Evolutionary conservation across 371 early-diverging fungal genomes (phyloP).

Genomic region (Mucor circinelloides): DNA sequence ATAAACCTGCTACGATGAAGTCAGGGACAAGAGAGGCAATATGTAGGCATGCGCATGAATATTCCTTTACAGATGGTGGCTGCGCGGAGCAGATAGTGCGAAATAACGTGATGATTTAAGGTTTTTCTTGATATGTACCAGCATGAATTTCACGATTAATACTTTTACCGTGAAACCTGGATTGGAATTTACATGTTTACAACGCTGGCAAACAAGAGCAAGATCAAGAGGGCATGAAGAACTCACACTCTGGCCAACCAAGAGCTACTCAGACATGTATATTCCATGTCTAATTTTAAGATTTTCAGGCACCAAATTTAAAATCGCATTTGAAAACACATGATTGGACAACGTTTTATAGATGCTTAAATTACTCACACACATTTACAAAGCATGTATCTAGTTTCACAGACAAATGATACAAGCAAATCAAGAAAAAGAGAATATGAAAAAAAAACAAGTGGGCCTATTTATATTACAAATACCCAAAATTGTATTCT

Average conservation of each 20-base stretch:
- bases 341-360: slow-evolving; percentile 1
- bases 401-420: neutral
- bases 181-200: neutral
- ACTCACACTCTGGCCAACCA: no score
- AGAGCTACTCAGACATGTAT: neutral
- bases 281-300: neutral
- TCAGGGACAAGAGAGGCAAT: neutral
- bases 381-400: neutral
- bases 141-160: neutral
- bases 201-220: neutral
- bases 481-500: neutral
- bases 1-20: no score
- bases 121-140: neutral
- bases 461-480: neutral
- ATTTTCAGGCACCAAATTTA: neutral
- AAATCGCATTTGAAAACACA: neutral
- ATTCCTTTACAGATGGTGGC: neutral
- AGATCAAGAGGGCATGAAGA: neutral
- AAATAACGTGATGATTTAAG: neutral
- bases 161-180: neutral
- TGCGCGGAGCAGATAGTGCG: neutral
- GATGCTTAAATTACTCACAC: neutral
- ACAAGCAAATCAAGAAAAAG: neutral
- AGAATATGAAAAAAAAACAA: neutral
- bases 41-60: neutral